Conservation (phyloP, 805 yeast genomes). For the Candida yuanshanica region DNA sequence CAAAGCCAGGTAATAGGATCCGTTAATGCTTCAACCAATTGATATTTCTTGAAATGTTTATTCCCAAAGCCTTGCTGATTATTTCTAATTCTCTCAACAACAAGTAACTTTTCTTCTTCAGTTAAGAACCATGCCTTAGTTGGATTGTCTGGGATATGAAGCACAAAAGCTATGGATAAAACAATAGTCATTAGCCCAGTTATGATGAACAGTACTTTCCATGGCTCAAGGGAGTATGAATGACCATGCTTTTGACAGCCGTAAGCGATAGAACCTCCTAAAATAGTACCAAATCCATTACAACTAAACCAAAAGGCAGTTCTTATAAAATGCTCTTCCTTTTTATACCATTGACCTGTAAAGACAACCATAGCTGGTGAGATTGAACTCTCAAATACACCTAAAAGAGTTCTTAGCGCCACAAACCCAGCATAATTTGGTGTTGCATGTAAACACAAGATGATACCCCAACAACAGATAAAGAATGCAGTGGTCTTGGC, state of each 20-base stretch:
- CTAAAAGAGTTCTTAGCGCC: conserved; percentile 41
- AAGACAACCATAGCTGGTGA: conserved; percentile 23
- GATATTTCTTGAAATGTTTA: conserved; percentile 30
- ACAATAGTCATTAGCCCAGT: conserved; percentile 48
- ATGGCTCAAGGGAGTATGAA: conserved; percentile 34
- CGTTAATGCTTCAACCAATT: conserved; percentile 17
- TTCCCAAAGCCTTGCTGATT: conserved; percentile 41
- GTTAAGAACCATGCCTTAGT: conserved; percentile 32
- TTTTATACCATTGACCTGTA: conserved; percentile 14
- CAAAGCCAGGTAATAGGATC: conserved; percentile 33
- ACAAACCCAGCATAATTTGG: conserved; percentile 40
- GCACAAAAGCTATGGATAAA: conserved; percentile 34
- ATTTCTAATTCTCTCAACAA: conserved; percentile 38
- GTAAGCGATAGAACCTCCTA: conserved; percentile 43
- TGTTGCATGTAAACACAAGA: conserved; percentile 37
- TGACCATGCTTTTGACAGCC: conserved; percentile 26
- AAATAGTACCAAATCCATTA: conserved; percentile 32
- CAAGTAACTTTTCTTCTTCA: conserved; percentile 34
- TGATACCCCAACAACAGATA: conserved; percentile 42
- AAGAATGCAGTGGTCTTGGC: conserved; percentile 28
- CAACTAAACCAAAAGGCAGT: conserved; percentile 27
- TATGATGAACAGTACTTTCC: conserved; percentile 49
- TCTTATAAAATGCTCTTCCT: conserved; percentile 27
- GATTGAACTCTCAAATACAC: conserved; percentile 41
- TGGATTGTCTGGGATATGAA: conserved; percentile 46